Percentiles rank a stretch among this genome's conserved stretches.
Conservation (phyloP, 768 basidiomycete genomes). For the Mycena vitilis region DNA sequence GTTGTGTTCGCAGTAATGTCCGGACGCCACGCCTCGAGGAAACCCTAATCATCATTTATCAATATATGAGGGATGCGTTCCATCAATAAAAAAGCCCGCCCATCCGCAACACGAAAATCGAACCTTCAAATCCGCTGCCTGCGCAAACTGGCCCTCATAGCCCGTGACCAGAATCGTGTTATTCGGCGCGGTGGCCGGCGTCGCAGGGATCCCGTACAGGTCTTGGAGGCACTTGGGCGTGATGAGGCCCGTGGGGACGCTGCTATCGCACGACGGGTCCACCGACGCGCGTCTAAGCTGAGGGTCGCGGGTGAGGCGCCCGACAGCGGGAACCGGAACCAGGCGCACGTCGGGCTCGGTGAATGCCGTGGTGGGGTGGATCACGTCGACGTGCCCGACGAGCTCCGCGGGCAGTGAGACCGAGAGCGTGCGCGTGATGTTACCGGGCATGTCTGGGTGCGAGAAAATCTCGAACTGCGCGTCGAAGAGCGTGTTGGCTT, state of each 20-base stretch:
- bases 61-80: neutral
- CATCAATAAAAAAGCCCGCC: too few relatives aligned
- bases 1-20: neutral
- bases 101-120: too few relatives aligned
- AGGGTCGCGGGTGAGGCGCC: too few relatives aligned
- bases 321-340: neutral
- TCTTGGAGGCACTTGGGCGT: neutral
- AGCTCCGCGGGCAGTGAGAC: neutral
- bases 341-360: neutral
- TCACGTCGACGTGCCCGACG: neutral
- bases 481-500: neutral
- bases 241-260: neutral
- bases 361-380: neutral
- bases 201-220: neutral
- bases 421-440: neutral
- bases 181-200: neutral
- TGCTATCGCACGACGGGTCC: neutral
- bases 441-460: neutral
- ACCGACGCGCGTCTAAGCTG: too few relatives aligned
- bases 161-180: neutral
- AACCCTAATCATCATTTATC: neutral
- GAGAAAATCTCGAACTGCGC: neutral
- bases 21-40: neutral
- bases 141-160: neutral
- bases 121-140: neutral